phyloP scores from a whole-genome alignment of 331 rosid species.

The Ulmus americana region DNA sequence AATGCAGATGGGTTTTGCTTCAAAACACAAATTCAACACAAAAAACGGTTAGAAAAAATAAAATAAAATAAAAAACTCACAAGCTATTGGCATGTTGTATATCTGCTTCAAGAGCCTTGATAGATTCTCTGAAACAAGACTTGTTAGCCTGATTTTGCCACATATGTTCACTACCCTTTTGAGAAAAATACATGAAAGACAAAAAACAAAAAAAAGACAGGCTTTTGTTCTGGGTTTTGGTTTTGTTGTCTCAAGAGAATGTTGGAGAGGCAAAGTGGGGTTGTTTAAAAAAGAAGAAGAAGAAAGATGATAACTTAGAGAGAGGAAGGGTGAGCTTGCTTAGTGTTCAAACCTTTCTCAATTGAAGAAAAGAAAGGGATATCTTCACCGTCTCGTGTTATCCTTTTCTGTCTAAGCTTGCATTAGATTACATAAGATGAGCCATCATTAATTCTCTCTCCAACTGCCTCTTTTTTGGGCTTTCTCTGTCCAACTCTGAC shows the following conservation, averaged over 20 bases:
- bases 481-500: not conserved
- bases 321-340: constrained; percentile 25
- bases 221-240: not conserved
- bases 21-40: not conserved
- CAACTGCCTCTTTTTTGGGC: not conserved
- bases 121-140: constrained; percentile 52
- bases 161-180: constrained; percentile 34
- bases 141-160: constrained; percentile 41
- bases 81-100: constrained; percentile 62
- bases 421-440: not conserved
- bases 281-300: constrained; percentile 1
- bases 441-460: not conserved
- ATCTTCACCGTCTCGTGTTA: constrained; percentile 28
- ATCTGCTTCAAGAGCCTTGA: constrained; percentile 70
- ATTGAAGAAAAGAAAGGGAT: constrained; percentile 64
- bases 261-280: constrained; percentile 22
- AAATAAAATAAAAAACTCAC: constrained; percentile 45
- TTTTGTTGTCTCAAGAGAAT: constrained; percentile 9
- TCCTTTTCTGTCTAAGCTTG: constrained; percentile 1
- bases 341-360: constrained; percentile 39
- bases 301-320: constrained; percentile 4
- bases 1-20: constrained; percentile 9
- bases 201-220: constrained; percentile 1
- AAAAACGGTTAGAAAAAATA: not conserved
- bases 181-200: not conserved